Conservation (phyloP, 169 alveolate species). For the Plasmodium cynomolgi region DNA sequence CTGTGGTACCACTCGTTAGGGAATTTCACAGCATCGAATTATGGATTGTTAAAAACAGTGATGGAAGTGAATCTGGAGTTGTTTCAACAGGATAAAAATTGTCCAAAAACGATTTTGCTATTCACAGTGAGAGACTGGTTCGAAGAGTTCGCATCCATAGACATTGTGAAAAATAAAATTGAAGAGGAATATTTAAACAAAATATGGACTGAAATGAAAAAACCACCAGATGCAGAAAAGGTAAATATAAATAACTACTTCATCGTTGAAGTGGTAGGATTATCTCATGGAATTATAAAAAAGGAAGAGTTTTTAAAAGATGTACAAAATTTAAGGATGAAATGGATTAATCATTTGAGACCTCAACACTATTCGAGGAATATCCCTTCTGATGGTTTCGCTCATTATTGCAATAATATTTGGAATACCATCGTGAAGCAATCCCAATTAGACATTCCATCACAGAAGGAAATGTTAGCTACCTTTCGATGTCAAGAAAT, state of each 20-base stretch:
- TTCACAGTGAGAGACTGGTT: slow-evolving; percentile 88
- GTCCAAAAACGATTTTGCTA: slow-evolving; percentile 25
- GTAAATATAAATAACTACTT: slow-evolving; percentile 60
- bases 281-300: slow-evolving; percentile 84
- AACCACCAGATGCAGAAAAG: slow-evolving; percentile 63
- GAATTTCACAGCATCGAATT: slow-evolving; percentile 90
- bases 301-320: slow-evolving; percentile 83
- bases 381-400: slow-evolving; percentile 92
- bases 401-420: slow-evolving; percentile 80
- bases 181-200: slow-evolving; percentile 82
- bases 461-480: slow-evolving; percentile 90
- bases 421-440: slow-evolving; percentile 88
- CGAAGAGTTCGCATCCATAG: slow-evolving; percentile 82
- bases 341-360: slow-evolving; percentile 80
- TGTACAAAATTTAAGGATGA: slow-evolving; percentile 71
- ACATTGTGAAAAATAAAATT: slow-evolving; percentile 80
- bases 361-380: slow-evolving; percentile 86
- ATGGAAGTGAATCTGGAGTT: slow-evolving; percentile 90
- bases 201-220: slow-evolving; percentile 87
- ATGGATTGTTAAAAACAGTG: slow-evolving; percentile 90
- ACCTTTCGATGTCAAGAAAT: slow-evolving; percentile 88
- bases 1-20: slow-evolving; percentile 91
- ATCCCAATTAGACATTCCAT: slow-evolving; percentile 89
- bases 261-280: slow-evolving; percentile 85
- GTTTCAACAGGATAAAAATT: slow-evolving; percentile 74